Evolutionary conservation across 805 yeast species (phyloP), one percentile per base, ranked within the genome.

Genomic region (Ogataea pignaliae): DNA sequence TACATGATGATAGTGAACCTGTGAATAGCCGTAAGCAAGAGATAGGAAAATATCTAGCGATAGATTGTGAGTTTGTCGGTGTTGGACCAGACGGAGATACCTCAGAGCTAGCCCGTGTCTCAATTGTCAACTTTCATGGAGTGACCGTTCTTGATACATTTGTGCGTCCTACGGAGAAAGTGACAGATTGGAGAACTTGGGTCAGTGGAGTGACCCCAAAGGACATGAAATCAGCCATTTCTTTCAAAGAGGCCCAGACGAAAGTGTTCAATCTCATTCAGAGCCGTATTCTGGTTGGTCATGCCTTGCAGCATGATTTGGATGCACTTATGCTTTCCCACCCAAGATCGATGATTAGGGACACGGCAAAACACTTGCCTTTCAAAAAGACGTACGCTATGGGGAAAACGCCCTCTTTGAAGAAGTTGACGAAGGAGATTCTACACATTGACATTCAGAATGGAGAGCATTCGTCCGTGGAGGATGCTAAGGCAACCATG

Each of bases 61-160:
- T 90, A 48, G 98, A 90, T 64, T 89, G 97, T 68, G 98, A 90
- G 56, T 89, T 90, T 70, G 97, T 90, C 2, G 97, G 97, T 10
- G 83, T 85, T 2, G 97, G 96, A 0, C 77, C 75, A 5, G 82
- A 80, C 10, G 95, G 95, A 6, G 46, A 60, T 10, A 78, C 72
- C 37, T 80, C 88, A 5, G 91, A 82, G 1, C 68, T 90, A 13
- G 97, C 96, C 0, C 73, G 97, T 52, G 93, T 89, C 0, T 88
- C 97, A 0, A 68, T 90, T 11, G 97, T 90, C 3, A 88, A 90
- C 59, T 88, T 73, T 60, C 83, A 78, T 56, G 97, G 97, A 0
- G 76, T 78, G 50, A 72, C 78, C 0, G 58, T 90, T 0, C 70
- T 83, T 48, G 97, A 90, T 62, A 68, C 73, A 33, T 90, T 72